These are phyloP conservation scores for Spinacia oleracea DNA, from an alignment of 179 eudicot species.

Conservation along the genomic window DNA sequence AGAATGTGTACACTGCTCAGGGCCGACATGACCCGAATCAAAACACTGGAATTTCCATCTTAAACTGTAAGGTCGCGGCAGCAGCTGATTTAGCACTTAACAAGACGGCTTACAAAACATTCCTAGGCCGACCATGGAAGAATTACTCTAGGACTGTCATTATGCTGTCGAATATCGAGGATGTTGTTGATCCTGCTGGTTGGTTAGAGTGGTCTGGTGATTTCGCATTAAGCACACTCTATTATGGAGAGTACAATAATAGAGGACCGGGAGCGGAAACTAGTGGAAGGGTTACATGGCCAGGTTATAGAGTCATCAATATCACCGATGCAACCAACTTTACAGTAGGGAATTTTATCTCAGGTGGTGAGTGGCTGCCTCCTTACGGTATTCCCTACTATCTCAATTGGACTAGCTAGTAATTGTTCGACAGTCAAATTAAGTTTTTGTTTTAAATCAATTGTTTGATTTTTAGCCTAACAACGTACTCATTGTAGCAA, in stretches of 20 bases:
- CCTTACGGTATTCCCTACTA: slow-evolving; percentile 30
- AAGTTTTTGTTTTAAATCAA: not conserved
- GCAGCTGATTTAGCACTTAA: slow-evolving; percentile 35
- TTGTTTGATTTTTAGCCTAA: too few species aligned
- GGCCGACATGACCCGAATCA: slow-evolving; percentile 45
- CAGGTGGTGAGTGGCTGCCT: slow-evolving; percentile 43
- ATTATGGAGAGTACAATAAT: slow-evolving; percentile 46
- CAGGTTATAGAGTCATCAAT: slow-evolving; percentile 35
- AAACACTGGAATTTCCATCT: slow-evolving; percentile 47
- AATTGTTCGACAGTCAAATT: not conserved
- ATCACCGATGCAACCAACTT: slow-evolving; percentile 35
- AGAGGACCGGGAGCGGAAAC: slow-evolving; percentile 42
- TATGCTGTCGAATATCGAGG: slow-evolving; percentile 32
- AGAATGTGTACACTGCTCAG: slow-evolving; percentile 42
- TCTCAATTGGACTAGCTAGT: slow-evolving; percentile 28
- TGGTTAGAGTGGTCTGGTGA: slow-evolving; percentile 50
- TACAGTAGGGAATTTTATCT: slow-evolving; percentile 31
- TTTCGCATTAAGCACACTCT: slow-evolving; percentile 39
- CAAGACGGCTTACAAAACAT: slow-evolving; percentile 25
- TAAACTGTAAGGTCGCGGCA: slow-evolving; percentile 38
- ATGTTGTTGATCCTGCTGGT: slow-evolving; percentile 46
- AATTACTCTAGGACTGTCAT: slow-evolving; percentile 35
- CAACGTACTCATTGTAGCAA: too few species aligned
- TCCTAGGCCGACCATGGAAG: slow-evolving; percentile 44
- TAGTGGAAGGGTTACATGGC: slow-evolving; percentile 43